A percentile compares a stretch with the other conserved stretches of the same genome.
phyloP scores from a whole-genome alignment of 2,329 filamentous ascomycete species.

The Colletotrichum filicis region DNA sequence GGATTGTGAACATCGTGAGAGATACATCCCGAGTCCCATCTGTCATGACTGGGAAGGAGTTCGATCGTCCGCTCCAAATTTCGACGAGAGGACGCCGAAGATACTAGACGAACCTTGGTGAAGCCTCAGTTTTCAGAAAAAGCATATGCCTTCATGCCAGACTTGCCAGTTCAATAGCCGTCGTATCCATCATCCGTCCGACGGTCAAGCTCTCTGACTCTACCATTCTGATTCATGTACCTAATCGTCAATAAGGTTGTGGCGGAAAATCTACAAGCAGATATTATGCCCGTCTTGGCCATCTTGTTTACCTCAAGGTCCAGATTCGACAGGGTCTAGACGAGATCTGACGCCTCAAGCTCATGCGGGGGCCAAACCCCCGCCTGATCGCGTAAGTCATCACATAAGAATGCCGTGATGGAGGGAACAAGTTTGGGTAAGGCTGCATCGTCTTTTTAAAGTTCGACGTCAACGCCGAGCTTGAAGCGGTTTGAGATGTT shows the following conservation, averaged over 20 bases:
- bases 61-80: no score
- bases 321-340: background rate
- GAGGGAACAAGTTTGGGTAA: background rate
- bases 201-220: background rate
- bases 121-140: background rate
- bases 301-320: background rate
- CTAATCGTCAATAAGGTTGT: no score
- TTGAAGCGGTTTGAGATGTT: background rate
- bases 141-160: background rate
- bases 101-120: background rate
- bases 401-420: background rate
- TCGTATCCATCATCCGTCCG: background rate
- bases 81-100: no score
- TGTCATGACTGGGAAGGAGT: background rate
- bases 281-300: background rate
- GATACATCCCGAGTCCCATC: background rate
- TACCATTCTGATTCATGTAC: background rate
- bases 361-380: background rate
- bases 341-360: background rate
- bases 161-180: background rate
- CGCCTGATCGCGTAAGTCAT: background rate
- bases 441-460: slow-evolving; percentile 4
- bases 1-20: background rate
- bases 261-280: background rate
- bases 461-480: slow-evolving; percentile 1